phyloP scores from a whole-genome alignment of 345 rosid genomes.

The Excoecaria agallocha region DNA sequence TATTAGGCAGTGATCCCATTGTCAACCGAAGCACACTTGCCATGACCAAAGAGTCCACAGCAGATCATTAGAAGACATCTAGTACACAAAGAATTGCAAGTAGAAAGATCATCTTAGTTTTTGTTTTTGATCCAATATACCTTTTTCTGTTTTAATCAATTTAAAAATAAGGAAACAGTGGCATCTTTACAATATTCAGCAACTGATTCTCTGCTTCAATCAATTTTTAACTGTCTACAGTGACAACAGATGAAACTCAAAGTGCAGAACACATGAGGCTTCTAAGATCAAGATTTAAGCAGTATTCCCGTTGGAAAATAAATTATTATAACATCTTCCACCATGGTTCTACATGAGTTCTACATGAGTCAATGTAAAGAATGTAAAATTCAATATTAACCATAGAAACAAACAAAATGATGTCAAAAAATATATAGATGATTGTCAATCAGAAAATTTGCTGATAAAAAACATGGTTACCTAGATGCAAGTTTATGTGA shows the following conservation, averaged over 20 bases:
- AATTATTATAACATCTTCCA: not conserved
- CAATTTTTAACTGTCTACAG: not conserved
- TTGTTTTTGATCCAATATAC: not conserved
- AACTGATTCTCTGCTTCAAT: not conserved
- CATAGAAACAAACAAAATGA: not conserved
- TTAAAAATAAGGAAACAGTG: not conserved
- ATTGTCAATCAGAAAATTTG: conserved; percentile 4
- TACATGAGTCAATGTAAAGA: not conserved
- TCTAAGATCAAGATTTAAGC: not conserved
- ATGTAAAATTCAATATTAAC: not conserved
- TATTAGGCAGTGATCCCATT: too few species aligned
- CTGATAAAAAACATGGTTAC: not conserved
- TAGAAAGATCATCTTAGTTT: not conserved
- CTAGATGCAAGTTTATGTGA: not conserved
- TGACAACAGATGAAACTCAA: not conserved
- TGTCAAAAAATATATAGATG: not conserved
- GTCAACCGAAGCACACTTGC: not conserved
- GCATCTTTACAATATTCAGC: not conserved
- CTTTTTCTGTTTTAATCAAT: not conserved
- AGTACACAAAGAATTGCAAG: not conserved
- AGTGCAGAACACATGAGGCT: not conserved
- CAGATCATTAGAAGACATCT: not conserved
- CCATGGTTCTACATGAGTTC: not conserved
- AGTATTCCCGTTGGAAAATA: not conserved
- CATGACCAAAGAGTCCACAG: not conserved